phyloP scores from a whole-genome alignment of 768 basidiomycete species.

The Clathrus columnatus region DNA sequence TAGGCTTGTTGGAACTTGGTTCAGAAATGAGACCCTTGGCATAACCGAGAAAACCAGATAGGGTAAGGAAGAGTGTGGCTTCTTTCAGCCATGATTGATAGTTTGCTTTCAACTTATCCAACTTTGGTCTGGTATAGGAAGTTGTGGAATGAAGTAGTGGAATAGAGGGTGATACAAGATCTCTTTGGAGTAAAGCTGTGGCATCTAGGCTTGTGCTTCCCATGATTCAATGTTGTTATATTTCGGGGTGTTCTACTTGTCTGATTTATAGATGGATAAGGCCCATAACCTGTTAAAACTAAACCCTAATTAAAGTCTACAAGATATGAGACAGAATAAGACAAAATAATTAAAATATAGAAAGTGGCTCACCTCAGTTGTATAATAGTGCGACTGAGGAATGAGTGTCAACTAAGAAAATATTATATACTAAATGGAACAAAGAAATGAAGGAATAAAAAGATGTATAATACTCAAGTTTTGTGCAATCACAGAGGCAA shows the following conservation, averaged over 20 bases:
- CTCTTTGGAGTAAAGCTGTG: neutral
- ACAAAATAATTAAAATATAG: no score
- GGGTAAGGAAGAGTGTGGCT: neutral
- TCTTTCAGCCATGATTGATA: neutral
- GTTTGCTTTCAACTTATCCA: neutral
- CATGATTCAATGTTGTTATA: neutral
- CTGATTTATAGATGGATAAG: neutral
- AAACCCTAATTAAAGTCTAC: no score
- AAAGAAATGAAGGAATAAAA: no score
- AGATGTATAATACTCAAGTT: no score
- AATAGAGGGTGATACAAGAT: neutral
- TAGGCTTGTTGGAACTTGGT: neutral
- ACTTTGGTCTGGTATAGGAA: no score
- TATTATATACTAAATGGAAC: no score
- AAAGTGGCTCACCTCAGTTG: no score
- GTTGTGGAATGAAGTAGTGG: neutral
- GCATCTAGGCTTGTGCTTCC: no score
- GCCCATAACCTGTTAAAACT: constrained; percentile 1
- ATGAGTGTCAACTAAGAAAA: no score
- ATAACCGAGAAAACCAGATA: neutral
- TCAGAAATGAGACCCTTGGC: neutral
- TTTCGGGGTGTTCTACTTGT: neutral
- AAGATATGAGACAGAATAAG: no score
- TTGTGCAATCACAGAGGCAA: no score
- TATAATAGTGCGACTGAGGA: no score